Percentiles rank a stretch among this genome's conserved stretches.
Evolutionary conservation across 257 asterid species (phyloP).

Genomic region (Jaltomata sinuosa): DNA sequence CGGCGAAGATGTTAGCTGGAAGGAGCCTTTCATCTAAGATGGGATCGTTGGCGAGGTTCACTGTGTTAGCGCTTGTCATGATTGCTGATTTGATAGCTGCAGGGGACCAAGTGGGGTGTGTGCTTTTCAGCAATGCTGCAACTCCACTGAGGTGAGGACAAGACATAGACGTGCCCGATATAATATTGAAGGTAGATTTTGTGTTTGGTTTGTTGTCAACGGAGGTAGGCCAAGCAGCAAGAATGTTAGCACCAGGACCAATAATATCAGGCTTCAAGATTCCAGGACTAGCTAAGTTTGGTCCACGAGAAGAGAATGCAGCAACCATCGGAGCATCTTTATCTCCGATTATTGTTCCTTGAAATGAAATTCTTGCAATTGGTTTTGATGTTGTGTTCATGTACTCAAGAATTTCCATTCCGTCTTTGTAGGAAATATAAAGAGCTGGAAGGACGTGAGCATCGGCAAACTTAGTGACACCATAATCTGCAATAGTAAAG

Average conservation of each 20-base stretch:
- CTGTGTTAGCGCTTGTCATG: constrained; percentile 41
- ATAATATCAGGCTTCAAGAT: background rate
- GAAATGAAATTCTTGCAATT: background rate
- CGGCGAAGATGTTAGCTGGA: constrained; percentile 24
- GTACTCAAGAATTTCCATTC: background rate
- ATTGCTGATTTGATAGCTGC: constrained; percentile 49
- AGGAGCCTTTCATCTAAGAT: constrained; percentile 26
- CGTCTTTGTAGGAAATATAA: background rate
- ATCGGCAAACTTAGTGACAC: background rate
- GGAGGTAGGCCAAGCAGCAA: background rate
- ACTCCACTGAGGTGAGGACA: background rate
- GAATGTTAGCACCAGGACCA: background rate
- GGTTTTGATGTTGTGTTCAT: background rate
- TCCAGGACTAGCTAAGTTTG: background rate
- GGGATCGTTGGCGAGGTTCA: constrained; percentile 12
- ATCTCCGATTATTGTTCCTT: background rate
- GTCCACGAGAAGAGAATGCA: background rate
- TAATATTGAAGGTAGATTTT: background rate
- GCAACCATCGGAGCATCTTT: background rate
- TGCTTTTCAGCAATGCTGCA: background rate
- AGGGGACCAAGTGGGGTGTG: constrained; percentile 1
- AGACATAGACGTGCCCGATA: background rate
- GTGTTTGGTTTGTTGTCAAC: background rate
- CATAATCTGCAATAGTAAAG: no score
- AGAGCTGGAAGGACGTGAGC: background rate